A percentile compares a stretch with the other conserved stretches of the same genome.
Conservation (phyloP, 2,329 filamentous ascomycete genomes). For the Cladophialophora chaetospira region DNA sequence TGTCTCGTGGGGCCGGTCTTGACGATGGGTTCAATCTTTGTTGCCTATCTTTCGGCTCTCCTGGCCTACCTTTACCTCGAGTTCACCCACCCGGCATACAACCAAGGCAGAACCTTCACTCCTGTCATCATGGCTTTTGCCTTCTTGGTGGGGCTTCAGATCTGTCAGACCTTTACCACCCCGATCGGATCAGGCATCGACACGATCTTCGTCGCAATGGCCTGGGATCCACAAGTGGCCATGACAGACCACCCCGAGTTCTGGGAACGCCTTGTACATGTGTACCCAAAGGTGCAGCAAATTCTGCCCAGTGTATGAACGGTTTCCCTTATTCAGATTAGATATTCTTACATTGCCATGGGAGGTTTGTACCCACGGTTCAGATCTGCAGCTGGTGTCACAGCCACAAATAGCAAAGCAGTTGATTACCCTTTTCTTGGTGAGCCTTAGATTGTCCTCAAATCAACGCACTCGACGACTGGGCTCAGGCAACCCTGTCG, state of each 20-base stretch:
- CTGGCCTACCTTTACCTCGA: conserved; percentile 84
- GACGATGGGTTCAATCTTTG: conserved; percentile 77
- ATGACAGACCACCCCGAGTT: conserved; percentile 79
- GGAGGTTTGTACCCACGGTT: no score
- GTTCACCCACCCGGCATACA: conserved; percentile 80
- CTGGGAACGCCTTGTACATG: conserved; percentile 73
- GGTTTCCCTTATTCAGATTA: neutral
- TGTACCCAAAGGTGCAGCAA: conserved; percentile 82
- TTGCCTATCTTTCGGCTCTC: conserved; percentile 79
- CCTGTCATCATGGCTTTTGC: conserved; percentile 79
- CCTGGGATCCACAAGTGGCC: conserved; percentile 68
- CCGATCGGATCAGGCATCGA: conserved; percentile 87
- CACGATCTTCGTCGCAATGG: conserved; percentile 82
- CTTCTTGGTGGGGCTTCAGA: conserved; percentile 87
- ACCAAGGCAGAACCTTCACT: conserved; percentile 67
- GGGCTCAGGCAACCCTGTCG: no score
- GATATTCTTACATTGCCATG: neutral
- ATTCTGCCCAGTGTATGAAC: conserved; percentile 41
- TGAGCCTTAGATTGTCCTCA: no score
- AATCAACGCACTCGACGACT: no score
- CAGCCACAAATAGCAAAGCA: no score
- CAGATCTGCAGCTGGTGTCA: no score
- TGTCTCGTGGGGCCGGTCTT: conserved; percentile 74
- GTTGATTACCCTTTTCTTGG: no score
- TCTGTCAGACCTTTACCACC: conserved; percentile 85